These are phyloP conservation scores for Guadua angustifolia DNA, from an alignment of 176 grass and related monocot species.

Conservation along the genomic window DNA sequence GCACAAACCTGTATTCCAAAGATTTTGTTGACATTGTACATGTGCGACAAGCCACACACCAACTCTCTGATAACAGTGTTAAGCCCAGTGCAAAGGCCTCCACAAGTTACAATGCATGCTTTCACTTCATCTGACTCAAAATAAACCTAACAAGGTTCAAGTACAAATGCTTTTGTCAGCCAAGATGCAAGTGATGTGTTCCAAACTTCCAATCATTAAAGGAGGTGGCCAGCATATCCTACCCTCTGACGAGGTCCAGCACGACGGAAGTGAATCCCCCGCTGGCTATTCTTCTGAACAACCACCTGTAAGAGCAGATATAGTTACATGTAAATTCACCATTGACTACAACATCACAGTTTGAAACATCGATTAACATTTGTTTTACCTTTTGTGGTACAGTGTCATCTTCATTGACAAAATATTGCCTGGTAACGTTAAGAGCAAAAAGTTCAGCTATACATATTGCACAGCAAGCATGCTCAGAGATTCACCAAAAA, in stretches of 20 bases:
- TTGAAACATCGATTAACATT: background rate
- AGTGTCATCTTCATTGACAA: constrained; percentile 88
- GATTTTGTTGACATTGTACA: constrained; percentile 61
- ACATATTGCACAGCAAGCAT: constrained; percentile 31
- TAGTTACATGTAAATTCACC: constrained; percentile 27
- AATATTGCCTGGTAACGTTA: constrained; percentile 77
- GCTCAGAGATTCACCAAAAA: constrained; percentile 10
- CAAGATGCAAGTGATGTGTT: constrained; percentile 20
- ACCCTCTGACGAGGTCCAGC: constrained; percentile 95
- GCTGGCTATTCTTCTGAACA: constrained; percentile 63
- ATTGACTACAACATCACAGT: background rate
- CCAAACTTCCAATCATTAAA: constrained; percentile 33
- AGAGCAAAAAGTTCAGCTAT: constrained; percentile 33
- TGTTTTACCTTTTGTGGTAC: constrained; percentile 75
- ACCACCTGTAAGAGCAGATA: constrained; percentile 59
- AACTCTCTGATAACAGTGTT: too few relatives aligned
- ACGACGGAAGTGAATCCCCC: constrained; percentile 90
- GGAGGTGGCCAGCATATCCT: background rate
- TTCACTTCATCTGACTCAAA: constrained; percentile 87
- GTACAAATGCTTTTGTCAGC: constrained; percentile 43
- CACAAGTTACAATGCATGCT: constrained; percentile 96
- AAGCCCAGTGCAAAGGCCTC: too few relatives aligned
- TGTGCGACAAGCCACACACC: too few relatives aligned
- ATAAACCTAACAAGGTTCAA: constrained; percentile 62
- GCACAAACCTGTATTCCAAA: constrained; percentile 83